These are phyloP conservation scores for Wickerhamomyces sp. DNA, from an alignment of 1,139 yeast species.

Conservation along the genomic window DNA sequence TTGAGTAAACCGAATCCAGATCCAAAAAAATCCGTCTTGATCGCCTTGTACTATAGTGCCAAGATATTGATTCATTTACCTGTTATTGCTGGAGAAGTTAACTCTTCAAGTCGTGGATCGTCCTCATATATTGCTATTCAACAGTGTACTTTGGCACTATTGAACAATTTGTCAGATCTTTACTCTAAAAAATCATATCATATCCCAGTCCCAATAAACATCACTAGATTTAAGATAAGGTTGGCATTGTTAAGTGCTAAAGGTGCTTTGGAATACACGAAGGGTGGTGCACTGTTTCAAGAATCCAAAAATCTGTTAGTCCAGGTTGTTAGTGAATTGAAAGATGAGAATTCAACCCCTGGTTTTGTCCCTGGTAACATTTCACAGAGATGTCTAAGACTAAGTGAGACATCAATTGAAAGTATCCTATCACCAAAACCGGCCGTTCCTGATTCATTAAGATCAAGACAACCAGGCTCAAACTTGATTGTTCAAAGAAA, in stretches of 20 bases:
- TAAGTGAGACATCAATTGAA: slow-evolving; percentile 54
- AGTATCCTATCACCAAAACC: slow-evolving; percentile 34
- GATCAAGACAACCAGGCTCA: slow-evolving; percentile 3
- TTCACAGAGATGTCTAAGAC: slow-evolving; percentile 48
- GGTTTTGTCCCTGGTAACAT: slow-evolving; percentile 49
- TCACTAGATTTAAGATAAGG: slow-evolving; percentile 64
- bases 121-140: slow-evolving; percentile 66
- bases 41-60: slow-evolving; percentile 73
- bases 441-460: slow-evolving; percentile 8
- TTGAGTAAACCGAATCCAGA: slow-evolving; percentile 33
- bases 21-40: slow-evolving; percentile 54
- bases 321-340: slow-evolving; percentile 45
- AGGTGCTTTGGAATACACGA: slow-evolving; percentile 76
- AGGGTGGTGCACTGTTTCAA: slow-evolving; percentile 76
- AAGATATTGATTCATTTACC: slow-evolving; percentile 78
- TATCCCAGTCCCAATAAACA: slow-evolving; percentile 66
- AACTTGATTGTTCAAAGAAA: no score
- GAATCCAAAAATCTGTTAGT: slow-evolving; percentile 56
- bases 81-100: slow-evolving; percentile 46
- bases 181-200: slow-evolving; percentile 37
- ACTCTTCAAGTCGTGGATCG: slow-evolving; percentile 32
- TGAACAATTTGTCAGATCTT: slow-evolving; percentile 52
- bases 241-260: slow-evolving; percentile 68
- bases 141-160: slow-evolving; percentile 65
- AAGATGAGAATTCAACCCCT: slow-evolving; percentile 44